Conservation (phyloP, 2,329 filamentous ascomycete species). For the Ascocoryne sarcoides region DNA sequence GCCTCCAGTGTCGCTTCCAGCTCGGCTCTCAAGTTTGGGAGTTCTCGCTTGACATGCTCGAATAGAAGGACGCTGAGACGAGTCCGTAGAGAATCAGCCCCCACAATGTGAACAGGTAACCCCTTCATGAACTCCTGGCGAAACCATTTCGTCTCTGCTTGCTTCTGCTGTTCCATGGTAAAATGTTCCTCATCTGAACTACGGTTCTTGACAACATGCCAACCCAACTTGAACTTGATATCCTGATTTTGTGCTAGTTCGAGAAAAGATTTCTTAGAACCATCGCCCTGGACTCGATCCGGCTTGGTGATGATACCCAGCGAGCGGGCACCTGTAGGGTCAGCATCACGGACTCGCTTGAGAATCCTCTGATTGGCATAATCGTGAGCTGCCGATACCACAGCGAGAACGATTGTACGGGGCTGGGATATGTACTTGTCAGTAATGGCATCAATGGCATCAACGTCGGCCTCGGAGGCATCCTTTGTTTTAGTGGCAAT, state of each 20-base stretch:
- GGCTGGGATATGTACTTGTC: slow-evolving; percentile 32
- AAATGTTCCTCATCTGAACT: slow-evolving; percentile 25
- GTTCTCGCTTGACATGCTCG: slow-evolving; percentile 10
- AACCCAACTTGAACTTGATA: slow-evolving; percentile 33
- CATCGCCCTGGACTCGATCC: slow-evolving; percentile 29
- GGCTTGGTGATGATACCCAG: slow-evolving; percentile 39
- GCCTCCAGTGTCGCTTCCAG: slow-evolving; percentile 14
- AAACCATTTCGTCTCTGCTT: slow-evolving; percentile 1
- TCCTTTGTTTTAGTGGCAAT: slow-evolving; percentile 19
- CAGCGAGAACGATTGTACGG: slow-evolving; percentile 36
- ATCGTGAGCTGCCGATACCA: slow-evolving; percentile 34
- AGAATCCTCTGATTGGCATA: slow-evolving; percentile 33
- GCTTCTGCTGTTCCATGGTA: slow-evolving; percentile 30
- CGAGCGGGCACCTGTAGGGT: slow-evolving; percentile 26
- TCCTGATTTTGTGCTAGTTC: slow-evolving; percentile 33
- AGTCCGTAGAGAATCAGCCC: slow-evolving; percentile 35
- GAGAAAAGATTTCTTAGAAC: slow-evolving; percentile 28
- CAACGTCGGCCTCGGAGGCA: slow-evolving; percentile 17
- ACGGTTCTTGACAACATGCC: slow-evolving; percentile 38
- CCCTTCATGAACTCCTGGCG: not conserved
- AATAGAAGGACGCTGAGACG: slow-evolving; percentile 33
- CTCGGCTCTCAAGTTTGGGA: slow-evolving; percentile 13
- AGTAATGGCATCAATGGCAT: slow-evolving; percentile 21
- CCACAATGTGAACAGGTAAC: slow-evolving; percentile 5
- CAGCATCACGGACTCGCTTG: slow-evolving; percentile 26